Percentiles rank a stretch among this genome's conserved stretches.
These are phyloP conservation scores for Fraxinus americana DNA, from an alignment of 257 asterid species.

Conservation along the genomic window DNA sequence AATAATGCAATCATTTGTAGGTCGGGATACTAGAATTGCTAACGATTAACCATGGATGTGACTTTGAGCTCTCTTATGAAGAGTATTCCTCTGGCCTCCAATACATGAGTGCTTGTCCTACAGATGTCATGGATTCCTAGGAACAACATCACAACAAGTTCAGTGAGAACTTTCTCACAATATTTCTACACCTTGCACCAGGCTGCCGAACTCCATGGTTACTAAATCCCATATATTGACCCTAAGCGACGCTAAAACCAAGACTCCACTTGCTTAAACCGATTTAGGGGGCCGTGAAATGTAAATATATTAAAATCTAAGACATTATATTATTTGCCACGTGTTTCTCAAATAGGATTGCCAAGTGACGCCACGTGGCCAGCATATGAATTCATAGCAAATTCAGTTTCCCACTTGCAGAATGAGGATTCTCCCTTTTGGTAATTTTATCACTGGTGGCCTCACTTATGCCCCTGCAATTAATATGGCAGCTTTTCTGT, in stretches of 20 bases:
- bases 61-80: slow-evolving; percentile 8
- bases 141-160: slow-evolving; percentile 3
- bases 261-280: background rate
- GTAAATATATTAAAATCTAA: background rate
- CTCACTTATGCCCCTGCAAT: background rate
- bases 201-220: background rate
- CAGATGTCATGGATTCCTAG: background rate
- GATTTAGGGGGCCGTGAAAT: background rate
- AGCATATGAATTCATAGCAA: background rate
- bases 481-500: background rate
- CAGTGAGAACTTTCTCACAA: background rate
- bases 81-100: background rate
- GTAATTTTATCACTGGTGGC: background rate
- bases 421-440: slow-evolving; percentile 6
- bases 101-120: background rate
- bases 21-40: background rate
- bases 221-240: background rate
- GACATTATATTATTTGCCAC: background rate
- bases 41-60: slow-evolving; percentile 1
- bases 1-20: background rate
- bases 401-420: background rate
- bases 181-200: background rate
- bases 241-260: background rate
- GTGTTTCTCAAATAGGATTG: background rate
- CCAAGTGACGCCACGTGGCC: background rate